phyloP scores from a whole-genome alignment of 2,329 filamentous ascomycete genomes.

The Calonectria pseudoturangicola region DNA sequence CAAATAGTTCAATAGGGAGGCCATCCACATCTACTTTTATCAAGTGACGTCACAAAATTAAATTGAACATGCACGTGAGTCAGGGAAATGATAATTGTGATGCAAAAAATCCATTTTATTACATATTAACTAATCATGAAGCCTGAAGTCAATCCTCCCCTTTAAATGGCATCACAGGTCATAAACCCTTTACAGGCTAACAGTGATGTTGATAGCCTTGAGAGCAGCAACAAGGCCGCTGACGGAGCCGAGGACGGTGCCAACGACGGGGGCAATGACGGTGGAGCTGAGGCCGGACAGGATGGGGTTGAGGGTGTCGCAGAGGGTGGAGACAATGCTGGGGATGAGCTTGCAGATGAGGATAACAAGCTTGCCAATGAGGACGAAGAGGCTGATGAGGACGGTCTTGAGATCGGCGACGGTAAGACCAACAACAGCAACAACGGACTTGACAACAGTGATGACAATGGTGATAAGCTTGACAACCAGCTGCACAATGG shows the following conservation, averaged over 20 bases:
- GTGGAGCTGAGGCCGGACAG: conserved; percentile 16
- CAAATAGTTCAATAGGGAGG: too few species aligned
- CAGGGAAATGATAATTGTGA: not conserved
- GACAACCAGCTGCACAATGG: conserved; percentile 13
- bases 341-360: not conserved
- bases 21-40: too few species aligned
- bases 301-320: conserved; percentile 10
- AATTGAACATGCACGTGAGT: not conserved
- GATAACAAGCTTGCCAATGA: conserved; percentile 12
- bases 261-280: not conserved
- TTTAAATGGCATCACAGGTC: not conserved
- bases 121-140: conserved; percentile 14
- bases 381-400: conserved; percentile 15
- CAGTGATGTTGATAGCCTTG: not conserved
- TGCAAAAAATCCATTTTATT: conserved; percentile 17
- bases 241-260: conserved; percentile 9
- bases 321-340: not conserved
- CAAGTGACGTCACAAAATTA: too few species aligned
- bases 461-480: conserved; percentile 21
- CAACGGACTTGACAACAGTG: conserved; percentile 9
- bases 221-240: not conserved
- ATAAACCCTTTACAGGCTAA: conserved; percentile 3
- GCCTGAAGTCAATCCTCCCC: conserved; percentile 4
- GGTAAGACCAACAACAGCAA: not conserved
- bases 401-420: conserved; percentile 11